phyloP scores from a whole-genome alignment of 805 yeast genomes.

The Metschnikowia lochheadii region DNA sequence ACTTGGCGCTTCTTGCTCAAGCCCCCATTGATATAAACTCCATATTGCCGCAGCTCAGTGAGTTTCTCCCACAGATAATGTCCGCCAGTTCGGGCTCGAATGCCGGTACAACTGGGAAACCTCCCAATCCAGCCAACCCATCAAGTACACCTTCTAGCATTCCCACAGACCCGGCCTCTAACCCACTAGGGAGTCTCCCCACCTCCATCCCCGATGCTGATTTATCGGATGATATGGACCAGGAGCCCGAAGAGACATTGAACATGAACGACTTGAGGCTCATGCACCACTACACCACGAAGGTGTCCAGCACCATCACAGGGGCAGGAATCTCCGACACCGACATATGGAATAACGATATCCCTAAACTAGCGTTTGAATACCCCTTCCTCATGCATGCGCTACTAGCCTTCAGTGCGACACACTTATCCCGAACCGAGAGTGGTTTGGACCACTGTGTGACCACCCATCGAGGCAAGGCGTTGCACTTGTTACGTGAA shows the following conservation, averaged over 20 bases:
- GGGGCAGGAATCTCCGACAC: slow-evolving; percentile 87
- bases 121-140: neutral
- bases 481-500: slow-evolving; percentile 71
- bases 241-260: slow-evolving; percentile 21
- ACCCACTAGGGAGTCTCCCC: neutral
- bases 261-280: slow-evolving; percentile 75
- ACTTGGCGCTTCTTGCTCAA: slow-evolving; percentile 41
- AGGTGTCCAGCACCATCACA: slow-evolving; percentile 82
- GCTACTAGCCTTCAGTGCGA: slow-evolving; percentile 84
- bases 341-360: slow-evolving; percentile 81
- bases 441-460: slow-evolving; percentile 76
- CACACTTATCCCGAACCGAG: slow-evolving; percentile 78
- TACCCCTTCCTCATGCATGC: slow-evolving; percentile 92
- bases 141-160: neutral
- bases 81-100: neutral
- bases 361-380: slow-evolving; percentile 82
- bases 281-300: slow-evolving; percentile 83
- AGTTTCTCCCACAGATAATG: neutral
- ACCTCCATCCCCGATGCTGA: neutral
- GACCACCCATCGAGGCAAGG: slow-evolving; percentile 83
- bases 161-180: neutral
- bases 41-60: slow-evolving; percentile 23
- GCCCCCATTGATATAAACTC: slow-evolving; percentile 38
- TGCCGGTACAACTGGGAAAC: neutral
- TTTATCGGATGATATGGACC: neutral